These are phyloP conservation scores for Neopestalotiopsis clavispora DNA, from an alignment of 2,329 filamentous ascomycete species.

Conservation along the genomic window DNA sequence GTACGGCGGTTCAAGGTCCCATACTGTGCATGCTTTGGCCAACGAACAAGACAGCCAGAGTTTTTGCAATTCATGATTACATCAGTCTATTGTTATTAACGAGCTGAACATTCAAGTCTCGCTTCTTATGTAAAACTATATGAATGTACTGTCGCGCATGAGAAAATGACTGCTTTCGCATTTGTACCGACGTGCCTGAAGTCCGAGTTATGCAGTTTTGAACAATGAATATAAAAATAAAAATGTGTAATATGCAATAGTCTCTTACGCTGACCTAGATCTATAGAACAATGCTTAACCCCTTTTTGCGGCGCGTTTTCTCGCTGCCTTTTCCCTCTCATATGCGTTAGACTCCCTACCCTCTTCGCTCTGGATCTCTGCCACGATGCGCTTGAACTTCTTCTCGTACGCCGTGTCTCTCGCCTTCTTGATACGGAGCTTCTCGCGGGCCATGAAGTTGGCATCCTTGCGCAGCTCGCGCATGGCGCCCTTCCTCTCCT, in stretches of 20 bases:
- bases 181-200: too few species aligned
- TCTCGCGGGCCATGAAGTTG: slow-evolving; percentile 90
- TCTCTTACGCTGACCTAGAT: slow-evolving; percentile 1
- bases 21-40: too few species aligned
- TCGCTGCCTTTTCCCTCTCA: slow-evolving; percentile 80
- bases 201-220: too few species aligned
- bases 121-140: too few species aligned
- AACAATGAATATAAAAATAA: not conserved
- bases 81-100: too few species aligned
- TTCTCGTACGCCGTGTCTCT: slow-evolving; percentile 92
- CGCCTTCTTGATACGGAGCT: slow-evolving; percentile 89
- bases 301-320: slow-evolving; percentile 67
- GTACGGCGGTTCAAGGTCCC: too few species aligned
- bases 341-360: slow-evolving; percentile 86
- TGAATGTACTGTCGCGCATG: too few species aligned
- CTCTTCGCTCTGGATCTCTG: slow-evolving; percentile 95
- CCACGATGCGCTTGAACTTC: slow-evolving; percentile 90
- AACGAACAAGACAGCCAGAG: too few species aligned
- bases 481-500: slow-evolving; percentile 92
- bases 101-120: too few species aligned
- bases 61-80: too few species aligned
- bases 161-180: too few species aligned
- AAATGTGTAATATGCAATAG: slow-evolving; percentile 2
- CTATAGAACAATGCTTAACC: not conserved
- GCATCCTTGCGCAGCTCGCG: slow-evolving; percentile 94